Conservation (phyloP, 768 basidiomycete genomes). For the Suillus fuscotomentosus region DNA sequence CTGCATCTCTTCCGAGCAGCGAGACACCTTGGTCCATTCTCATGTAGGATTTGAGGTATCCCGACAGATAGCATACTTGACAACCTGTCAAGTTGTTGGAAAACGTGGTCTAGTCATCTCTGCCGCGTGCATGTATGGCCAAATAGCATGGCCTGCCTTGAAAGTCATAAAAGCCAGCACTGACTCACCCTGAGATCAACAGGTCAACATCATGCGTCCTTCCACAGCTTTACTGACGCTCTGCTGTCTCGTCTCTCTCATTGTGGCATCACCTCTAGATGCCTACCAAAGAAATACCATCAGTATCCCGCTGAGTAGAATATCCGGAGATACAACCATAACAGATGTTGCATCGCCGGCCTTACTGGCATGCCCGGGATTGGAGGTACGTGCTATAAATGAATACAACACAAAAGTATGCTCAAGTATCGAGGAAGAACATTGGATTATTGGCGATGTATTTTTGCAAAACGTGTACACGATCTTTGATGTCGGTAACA, state of each 20-base stretch:
- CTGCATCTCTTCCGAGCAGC: neutral
- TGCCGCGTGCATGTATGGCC: neutral
- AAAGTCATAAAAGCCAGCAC: neutral
- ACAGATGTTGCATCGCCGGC: neutral
- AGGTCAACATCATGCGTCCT: neutral
- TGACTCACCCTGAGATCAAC: neutral
- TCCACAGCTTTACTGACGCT: neutral
- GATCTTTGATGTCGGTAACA: neutral
- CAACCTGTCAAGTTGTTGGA: neutral
- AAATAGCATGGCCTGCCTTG: neutral
- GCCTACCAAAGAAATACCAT: neutral
- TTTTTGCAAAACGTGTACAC: neutral
- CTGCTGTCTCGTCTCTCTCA: neutral
- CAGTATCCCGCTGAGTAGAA: neutral
- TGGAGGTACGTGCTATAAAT: neutral
- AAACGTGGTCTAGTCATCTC: neutral
- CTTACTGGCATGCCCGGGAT: neutral
- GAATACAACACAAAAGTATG: neutral
- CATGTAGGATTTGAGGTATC: neutral
- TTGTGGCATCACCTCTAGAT: neutral
- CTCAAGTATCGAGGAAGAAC: neutral
- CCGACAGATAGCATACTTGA: neutral
- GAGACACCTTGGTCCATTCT: neutral
- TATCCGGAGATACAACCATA: neutral
- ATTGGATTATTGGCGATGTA: neutral